Base-by-base conservation (phyloP, 1,284 basidiomycete species). In the Termitomyces sp. region DNA sequence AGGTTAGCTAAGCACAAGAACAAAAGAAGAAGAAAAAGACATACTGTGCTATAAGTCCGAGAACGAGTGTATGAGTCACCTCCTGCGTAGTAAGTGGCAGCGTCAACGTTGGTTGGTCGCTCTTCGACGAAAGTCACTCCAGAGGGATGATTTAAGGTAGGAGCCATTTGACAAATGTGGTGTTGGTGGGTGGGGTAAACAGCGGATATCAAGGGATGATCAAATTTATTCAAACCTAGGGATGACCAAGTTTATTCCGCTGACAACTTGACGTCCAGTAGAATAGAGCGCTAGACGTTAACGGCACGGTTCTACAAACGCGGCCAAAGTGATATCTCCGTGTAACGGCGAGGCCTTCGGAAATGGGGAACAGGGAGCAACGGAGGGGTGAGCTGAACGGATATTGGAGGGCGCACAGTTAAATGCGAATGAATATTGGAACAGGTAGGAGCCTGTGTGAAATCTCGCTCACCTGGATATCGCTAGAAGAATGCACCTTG, bases 41-140 rank as follows among this genome's bases (percentile, higher is more conserved):
- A 51, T 71, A 92, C 92, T 58, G 83, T 83, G 62, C 90, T 92
- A 70, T 93, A 94, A 0, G 92, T 94, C 62, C 92, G 78, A 24
- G 88, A 83, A 59, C 92, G 86, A 66, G 83, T 83, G 70, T 83
- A 88, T 7, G 84, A 79, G 63, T 92, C 87, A 50, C 78, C 80
- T 30, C 83, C 83, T 44, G 88, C 89, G 64, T 94, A 94, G 73
- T 94, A 94, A 13, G 83, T 81, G n/a, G 83, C 77, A 7, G 92
- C 83, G 55, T 94, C 89, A 55, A 78, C 78, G 63, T 90, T 75
- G 56, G 81, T 77, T 1, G 81, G 75, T 34, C 76, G 72, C 53
- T 90, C 86, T 61, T 89, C 88, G 62, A 85, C 68, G 64, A 90
- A 90, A 57, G 75, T 75, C 47, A 86, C 80, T 56, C 78, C 77